Evolutionary conservation across 257 asterid species (phyloP), one percentile per base, ranked within the genome.

Genomic region (Plantago ovata): DNA sequence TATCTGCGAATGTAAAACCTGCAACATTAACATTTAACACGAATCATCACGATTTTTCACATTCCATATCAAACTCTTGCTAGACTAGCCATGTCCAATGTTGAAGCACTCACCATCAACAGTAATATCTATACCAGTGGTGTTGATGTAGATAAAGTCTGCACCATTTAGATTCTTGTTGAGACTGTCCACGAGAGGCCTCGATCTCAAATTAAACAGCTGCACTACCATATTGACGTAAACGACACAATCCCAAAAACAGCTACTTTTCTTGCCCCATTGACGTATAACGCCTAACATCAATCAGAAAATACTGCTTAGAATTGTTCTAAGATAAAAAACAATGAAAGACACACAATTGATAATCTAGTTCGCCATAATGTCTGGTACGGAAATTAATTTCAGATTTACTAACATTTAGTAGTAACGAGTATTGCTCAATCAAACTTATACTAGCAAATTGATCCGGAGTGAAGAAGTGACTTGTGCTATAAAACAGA

Each of bases 251-350:
- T 3, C 22, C 89, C 93, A 53, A 66, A 73, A 0, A 83, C 54
- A 0, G 84, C 84, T 5, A 81, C 40, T 59, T 79, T 86, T 48
- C 93, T 71, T 48, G 93, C 81, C 47, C 87, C 93, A 2, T 6
- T 3, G 4, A 20, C 6, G 63, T 78, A 75, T 65, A 85, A 54
- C 4, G 4, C 49, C 95, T 85, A 50, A 40, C 6, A 39, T 3
- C 32, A 24, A 24, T 2, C 32, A n/a, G n/a, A n/a, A n/a, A n/a
- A n/a, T n/a, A n/a, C n/a, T n/a, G n/a, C n/a, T n/a, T n/a, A n/a
- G n/a, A n/a, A n/a, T n/a, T n/a, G n/a, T n/a, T n/a, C n/a, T n/a
- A n/a, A n/a, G n/a, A n/a, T n/a, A n/a, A n/a, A n/a, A n/a, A n/a
- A n/a, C n/a, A n/a, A n/a, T n/a, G n/a, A n/a, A n/a, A n/a, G n/a